phyloP scores from a whole-genome alignment of 192 early-diverging fungal genomes.

The Jimgerdemannia flammicorona region DNA sequence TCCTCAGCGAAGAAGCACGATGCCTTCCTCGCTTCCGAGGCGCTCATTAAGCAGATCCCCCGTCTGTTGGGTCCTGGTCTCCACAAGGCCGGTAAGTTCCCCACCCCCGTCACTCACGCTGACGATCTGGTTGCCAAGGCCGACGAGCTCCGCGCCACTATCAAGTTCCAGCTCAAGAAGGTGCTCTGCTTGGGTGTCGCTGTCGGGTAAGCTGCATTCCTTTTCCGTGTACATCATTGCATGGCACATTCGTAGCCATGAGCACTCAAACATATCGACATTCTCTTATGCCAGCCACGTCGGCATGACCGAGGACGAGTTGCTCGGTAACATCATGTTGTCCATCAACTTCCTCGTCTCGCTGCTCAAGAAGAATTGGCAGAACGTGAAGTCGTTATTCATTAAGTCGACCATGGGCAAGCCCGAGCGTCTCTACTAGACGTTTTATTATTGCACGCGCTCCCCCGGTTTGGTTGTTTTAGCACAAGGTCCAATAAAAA shows the following conservation, averaged over 20 bases:
- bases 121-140: slow-evolving; percentile 86
- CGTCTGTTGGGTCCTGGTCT: slow-evolving; percentile 98
- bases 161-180: slow-evolving; percentile 99
- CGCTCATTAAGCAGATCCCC: slow-evolving; percentile 98
- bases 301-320: slow-evolving; percentile 91
- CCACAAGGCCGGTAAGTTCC: slow-evolving; percentile 99
- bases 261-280: not conserved
- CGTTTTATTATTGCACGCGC: not conserved
- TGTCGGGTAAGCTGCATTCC: slow-evolving; percentile 50
- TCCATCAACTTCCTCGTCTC: slow-evolving; percentile 98
- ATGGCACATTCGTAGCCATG: too few relatives aligned
- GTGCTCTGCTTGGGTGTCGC: slow-evolving; percentile 97
- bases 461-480: not conserved
- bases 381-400: slow-evolving; percentile 97
- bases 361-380: slow-evolving; percentile 99
- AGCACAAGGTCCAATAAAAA: not conserved
- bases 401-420: slow-evolving; percentile 98
- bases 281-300: slow-evolving; percentile 50
- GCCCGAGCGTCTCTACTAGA: slow-evolving; percentile 84
- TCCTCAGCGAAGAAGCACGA: slow-evolving; percentile 88
- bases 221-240: not conserved
- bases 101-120: slow-evolving; percentile 87
- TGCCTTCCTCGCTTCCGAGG: slow-evolving; percentile 96
- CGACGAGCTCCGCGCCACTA: slow-evolving; percentile 92
- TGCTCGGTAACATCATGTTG: slow-evolving; percentile 96